Conservation (phyloP, 441 rosid species). For the Gossypium lobatum region DNA sequence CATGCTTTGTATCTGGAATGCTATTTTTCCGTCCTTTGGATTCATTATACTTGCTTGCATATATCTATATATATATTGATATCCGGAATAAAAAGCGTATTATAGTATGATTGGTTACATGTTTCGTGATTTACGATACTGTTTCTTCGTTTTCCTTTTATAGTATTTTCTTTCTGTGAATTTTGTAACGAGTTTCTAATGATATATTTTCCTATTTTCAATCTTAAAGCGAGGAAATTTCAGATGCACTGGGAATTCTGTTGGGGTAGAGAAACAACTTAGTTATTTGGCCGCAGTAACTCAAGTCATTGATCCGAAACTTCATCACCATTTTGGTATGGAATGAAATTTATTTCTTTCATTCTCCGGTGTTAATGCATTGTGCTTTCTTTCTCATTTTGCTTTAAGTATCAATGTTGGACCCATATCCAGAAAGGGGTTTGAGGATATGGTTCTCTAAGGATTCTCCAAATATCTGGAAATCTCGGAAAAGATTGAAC, state of each 20-base stretch:
- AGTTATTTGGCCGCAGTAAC: constrained; percentile 74
- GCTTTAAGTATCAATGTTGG: background rate
- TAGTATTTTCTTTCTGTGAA: constrained; percentile 6
- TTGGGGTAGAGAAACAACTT: constrained; percentile 92
- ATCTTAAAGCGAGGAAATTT: constrained; percentile 81
- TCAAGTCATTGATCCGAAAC: constrained; percentile 87
- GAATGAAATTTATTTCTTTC: background rate
- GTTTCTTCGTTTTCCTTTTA: background rate
- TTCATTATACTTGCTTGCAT: constrained; percentile 19
- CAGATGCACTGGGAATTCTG: constrained; percentile 77
- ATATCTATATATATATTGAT: too few species aligned
- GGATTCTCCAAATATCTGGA: background rate
- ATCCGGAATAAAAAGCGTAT: background rate
- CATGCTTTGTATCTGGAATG: too few species aligned
- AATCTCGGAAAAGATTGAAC: background rate
- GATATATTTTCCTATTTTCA: constrained; percentile 13
- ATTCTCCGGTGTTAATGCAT: background rate
- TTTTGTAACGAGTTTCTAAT: constrained; percentile 22
- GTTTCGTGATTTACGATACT: background rate
- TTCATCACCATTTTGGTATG: constrained; percentile 90
- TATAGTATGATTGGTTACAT: background rate
- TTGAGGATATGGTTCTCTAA: background rate
- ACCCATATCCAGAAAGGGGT: background rate
- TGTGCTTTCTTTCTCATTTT: background rate
- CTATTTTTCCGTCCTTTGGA: too few species aligned